Percentiles rank a stretch among this genome's conserved stretches.
These are phyloP conservation scores for Diplotaxis tenuifolia DNA, from an alignment of 345 rosid genomes.

Conservation along the genomic window DNA sequence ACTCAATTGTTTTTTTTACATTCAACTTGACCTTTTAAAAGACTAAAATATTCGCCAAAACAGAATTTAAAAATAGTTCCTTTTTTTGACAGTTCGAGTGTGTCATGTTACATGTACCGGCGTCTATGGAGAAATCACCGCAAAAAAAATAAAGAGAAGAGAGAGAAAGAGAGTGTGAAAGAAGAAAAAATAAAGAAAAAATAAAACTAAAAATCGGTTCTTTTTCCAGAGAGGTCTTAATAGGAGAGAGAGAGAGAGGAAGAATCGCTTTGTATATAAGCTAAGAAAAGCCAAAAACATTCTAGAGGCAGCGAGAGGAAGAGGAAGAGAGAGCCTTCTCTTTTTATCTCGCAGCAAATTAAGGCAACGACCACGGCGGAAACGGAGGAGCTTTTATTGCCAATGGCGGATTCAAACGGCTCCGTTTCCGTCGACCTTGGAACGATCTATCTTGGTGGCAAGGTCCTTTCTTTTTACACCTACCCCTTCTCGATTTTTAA, in stretches of 20 bases:
- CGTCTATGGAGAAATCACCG: conserved; percentile 39
- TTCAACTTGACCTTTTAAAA: not conserved
- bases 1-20: not conserved
- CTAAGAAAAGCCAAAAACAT: conserved; percentile 29
- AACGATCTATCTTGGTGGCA: conserved; percentile 88
- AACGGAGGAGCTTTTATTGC: conserved; percentile 42
- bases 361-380: conserved; percentile 24
- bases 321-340: conserved; percentile 13
- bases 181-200: not conserved
- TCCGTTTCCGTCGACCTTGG: conserved; percentile 64
- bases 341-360: not conserved
- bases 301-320: conserved; percentile 21
- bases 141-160: not conserved
- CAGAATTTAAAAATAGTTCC: not conserved
- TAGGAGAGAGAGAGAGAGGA: conserved; percentile 26
- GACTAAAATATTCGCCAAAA: not conserved
- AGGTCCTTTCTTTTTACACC: conserved; percentile 42
- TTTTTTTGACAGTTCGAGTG: conserved; percentile 30
- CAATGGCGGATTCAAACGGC: conserved; percentile 64
- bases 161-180: conserved; percentile 13
- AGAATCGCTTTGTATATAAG: conserved; percentile 38
- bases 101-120: conserved; percentile 36
- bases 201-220: conserved; percentile 10
- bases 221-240: conserved; percentile 35
- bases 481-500: not conserved